Evolutionary conservation across 2,329 filamentous ascomycete species (phyloP).

Genomic region (Incumbomyces lentus): DNA sequence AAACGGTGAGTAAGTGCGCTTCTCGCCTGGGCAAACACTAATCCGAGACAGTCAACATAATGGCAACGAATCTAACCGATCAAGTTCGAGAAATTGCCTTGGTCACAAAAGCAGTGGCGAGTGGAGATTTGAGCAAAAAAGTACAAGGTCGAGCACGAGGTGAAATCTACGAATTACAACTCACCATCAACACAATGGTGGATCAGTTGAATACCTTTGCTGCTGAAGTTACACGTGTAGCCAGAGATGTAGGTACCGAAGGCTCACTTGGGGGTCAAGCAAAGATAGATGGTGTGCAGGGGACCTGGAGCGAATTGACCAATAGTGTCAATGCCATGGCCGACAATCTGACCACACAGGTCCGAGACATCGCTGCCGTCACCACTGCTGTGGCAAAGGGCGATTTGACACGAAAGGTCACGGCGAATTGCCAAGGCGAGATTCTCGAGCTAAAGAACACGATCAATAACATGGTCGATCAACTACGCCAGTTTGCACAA

Average conservation of each 20-base stretch:
- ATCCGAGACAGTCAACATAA: slow-evolving; percentile 55
- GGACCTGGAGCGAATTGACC: slow-evolving; percentile 81
- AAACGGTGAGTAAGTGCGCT: slow-evolving; percentile 47
- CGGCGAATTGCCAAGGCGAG: slow-evolving; percentile 83
- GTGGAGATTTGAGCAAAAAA: slow-evolving; percentile 74
- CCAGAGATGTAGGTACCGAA: slow-evolving; percentile 74
- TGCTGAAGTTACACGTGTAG: slow-evolving; percentile 72
- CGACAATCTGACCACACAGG: slow-evolving; percentile 75
- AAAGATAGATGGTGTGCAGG: slow-evolving; percentile 72
- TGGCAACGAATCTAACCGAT: slow-evolving; percentile 72
- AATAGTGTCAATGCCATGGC: slow-evolving; percentile 84
- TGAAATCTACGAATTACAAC: slow-evolving; percentile 72
- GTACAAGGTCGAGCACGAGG: slow-evolving; percentile 71
- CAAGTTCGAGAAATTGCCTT: slow-evolving; percentile 79
- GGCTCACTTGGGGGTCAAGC: slow-evolving; percentile 74
- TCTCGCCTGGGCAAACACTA: slow-evolving; percentile 4
- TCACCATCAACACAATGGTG: slow-evolving; percentile 85
- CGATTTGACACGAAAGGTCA: slow-evolving; percentile 92
- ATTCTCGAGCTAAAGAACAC: slow-evolving; percentile 93
- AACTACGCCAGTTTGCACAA: slow-evolving; percentile 89
- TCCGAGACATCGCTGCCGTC: slow-evolving; percentile 83
- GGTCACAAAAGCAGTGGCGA: slow-evolving; percentile 72
- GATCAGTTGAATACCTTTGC: slow-evolving; percentile 75
- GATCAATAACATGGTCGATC: slow-evolving; percentile 99
- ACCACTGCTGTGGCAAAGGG: slow-evolving; percentile 64